Conservation (phyloP, 2,329 filamentous ascomycete species). For the Cercospora berteroae region DNA sequence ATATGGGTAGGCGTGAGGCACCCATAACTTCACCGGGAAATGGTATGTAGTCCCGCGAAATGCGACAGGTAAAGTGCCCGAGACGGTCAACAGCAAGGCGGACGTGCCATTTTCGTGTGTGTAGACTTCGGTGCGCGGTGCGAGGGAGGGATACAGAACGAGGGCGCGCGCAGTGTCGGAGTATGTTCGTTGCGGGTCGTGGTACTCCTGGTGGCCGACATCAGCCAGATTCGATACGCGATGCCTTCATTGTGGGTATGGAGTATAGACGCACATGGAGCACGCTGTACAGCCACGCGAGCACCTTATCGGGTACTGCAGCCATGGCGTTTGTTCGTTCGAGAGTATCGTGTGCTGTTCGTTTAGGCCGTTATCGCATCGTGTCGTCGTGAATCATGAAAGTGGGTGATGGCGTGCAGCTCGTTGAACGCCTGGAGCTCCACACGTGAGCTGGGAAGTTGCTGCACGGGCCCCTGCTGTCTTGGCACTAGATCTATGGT, state of each 20-base stretch:
- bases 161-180: conserved; percentile 84
- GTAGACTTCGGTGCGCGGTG: conserved; percentile 89
- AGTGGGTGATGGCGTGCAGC: not conserved
- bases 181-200: conserved; percentile 88
- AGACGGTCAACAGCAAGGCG: conserved; percentile 79
- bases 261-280: conserved; percentile 53
- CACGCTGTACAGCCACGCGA: conserved; percentile 94
- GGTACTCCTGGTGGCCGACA: conserved; percentile 68
- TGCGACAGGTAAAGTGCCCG: conserved; percentile 83
- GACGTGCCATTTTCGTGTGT: conserved; percentile 88
- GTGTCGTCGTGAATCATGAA: conserved; percentile 12
- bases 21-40: conserved; percentile 89
- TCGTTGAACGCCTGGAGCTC: not conserved
- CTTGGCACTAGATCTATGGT: not conserved
- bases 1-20: conserved; percentile 84
- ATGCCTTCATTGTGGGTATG: not conserved
- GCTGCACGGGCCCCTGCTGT: not conserved
- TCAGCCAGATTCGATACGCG: conserved; percentile 30
- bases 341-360: not conserved
- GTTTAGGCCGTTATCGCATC: not conserved
- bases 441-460: not conserved
- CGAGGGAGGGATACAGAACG: conserved; percentile 73
- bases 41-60: conserved; percentile 88
- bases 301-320: conserved; percentile 79
- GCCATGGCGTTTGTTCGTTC: conserved; percentile 29